phyloP scores from a whole-genome alignment of 2,329 filamentous ascomycete species.

The Phialophora chinensis region DNA sequence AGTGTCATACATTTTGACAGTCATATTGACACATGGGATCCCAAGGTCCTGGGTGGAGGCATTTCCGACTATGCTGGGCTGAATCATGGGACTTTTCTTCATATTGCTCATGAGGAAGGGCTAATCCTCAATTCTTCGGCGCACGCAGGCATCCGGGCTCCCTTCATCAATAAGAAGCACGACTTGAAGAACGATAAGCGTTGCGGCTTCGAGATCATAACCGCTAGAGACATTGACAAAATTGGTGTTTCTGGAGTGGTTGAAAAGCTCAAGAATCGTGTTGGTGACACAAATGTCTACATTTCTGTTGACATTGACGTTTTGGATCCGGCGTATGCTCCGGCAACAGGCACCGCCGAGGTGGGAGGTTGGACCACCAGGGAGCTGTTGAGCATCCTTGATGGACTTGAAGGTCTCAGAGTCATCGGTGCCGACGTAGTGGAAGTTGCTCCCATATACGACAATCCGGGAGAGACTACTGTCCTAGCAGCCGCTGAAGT shows the following conservation, averaged over 20 bases:
- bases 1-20: slow-evolving; percentile 66
- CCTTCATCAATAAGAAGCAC: slow-evolving; percentile 55
- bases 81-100: slow-evolving; percentile 63
- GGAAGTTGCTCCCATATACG: slow-evolving; percentile 63
- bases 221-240: slow-evolving; percentile 59
- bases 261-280: slow-evolving; percentile 54
- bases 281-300: slow-evolving; percentile 58
- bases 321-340: slow-evolving; percentile 61
- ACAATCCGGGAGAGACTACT: slow-evolving; percentile 61
- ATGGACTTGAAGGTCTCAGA: slow-evolving; percentile 58
- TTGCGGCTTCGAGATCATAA: slow-evolving; percentile 62
- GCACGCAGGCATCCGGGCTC: slow-evolving; percentile 63
- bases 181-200: slow-evolving; percentile 60
- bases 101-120: slow-evolving; percentile 64
- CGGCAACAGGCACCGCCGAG: slow-evolving; percentile 61
- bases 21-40: slow-evolving; percentile 63
- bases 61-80: slow-evolving; percentile 61
- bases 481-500: slow-evolving; percentile 62
- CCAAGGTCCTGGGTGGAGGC: slow-evolving; percentile 58
- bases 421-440: slow-evolving; percentile 62
- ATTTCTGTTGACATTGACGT: slow-evolving; percentile 65
- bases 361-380: slow-evolving; percentile 62
- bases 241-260: slow-evolving; percentile 57
- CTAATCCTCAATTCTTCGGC: slow-evolving; percentile 61
- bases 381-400: slow-evolving; percentile 60